Evolutionary conservation across 2,329 filamentous ascomycete species (phyloP), one percentile per base, ranked within the genome.

Genomic region (Fusarium sp.): DNA sequence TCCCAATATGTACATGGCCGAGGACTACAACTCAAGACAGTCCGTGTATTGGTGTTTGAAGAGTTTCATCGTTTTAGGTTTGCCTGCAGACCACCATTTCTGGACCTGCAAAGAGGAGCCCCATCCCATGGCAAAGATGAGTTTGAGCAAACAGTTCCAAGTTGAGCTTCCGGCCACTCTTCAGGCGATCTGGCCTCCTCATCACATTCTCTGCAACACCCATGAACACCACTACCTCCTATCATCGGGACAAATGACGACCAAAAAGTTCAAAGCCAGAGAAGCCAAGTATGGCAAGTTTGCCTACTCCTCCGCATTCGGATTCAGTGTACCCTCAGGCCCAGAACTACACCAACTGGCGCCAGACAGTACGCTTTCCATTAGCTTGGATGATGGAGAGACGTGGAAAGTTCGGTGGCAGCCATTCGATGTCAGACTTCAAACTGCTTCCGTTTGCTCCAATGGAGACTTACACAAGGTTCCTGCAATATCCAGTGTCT

Each of bases 11-110:
- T 89, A 86, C 72, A 82, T 89, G 82, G 81, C 82, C 59, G 88
- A 89, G 76, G 85, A 88, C 70, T 89, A 89, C 77, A 89, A 89
- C 77, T 89, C 87, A 1, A 86, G 87, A 0, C 87, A 89, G 72
- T 88, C 87, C 0, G 81, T 84, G 0, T 89, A 89, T 73, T 89
- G 87, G 87, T 85, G 84, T n/a, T 76, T 89, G 41, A 89, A 89
- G 73, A 84, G 84, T 0, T 83, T 89, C 8, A 76, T 88, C 3
- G 83, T 82, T 0, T 71, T 88, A 0, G 80, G 79, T 0, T 72
- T 89, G 0, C 75, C 81, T 0, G 67, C 76, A 8, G 68, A 73
- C 73, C 76, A 2, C 74, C 77, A 1, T 3, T 75, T 75, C 10
- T 75, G 71, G 72, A 64, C 37, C 18, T 43, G 57, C 32, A 13